Percentiles rank a stretch among this genome's conserved stretches.
Evolutionary conservation across 495 filamentous ascomycete species (phyloP).

Genomic region (Podospora anserina): DNA sequence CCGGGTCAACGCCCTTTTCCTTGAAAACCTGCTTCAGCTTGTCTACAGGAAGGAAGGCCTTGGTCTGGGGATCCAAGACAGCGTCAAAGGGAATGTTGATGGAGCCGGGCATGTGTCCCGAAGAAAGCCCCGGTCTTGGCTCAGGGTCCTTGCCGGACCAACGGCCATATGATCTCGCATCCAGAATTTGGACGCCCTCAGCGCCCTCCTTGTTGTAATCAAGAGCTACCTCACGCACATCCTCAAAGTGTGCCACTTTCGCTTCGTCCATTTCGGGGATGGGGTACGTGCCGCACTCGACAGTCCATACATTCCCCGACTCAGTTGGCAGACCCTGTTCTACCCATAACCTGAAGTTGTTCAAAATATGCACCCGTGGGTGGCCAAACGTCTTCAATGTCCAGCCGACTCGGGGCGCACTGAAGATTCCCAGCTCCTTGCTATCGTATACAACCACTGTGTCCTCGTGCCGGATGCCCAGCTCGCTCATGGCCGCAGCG

Average conservation of each 20-base stretch:
- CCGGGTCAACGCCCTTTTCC: slow-evolving; percentile 69
- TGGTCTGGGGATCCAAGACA: slow-evolving; percentile 76
- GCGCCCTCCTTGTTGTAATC: slow-evolving; percentile 74
- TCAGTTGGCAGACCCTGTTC: slow-evolving; percentile 77
- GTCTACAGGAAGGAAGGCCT: slow-evolving; percentile 68
- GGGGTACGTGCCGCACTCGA: slow-evolving; percentile 55
- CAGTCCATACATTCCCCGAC: slow-evolving; percentile 64
- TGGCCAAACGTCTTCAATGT: slow-evolving; percentile 89
- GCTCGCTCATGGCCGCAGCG: slow-evolving; percentile 77
- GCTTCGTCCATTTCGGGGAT: slow-evolving; percentile 50
- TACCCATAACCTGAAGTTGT: slow-evolving; percentile 91
- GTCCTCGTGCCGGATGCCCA: slow-evolving; percentile 84
- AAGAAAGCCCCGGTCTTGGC: slow-evolving; percentile 79
- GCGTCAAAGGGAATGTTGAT: slow-evolving; percentile 78
- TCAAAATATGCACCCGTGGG: slow-evolving; percentile 80
- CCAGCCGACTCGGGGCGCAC: slow-evolving; percentile 89
- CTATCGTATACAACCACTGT: slow-evolving; percentile 91
- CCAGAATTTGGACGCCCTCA: slow-evolving; percentile 80
- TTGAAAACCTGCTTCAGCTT: slow-evolving; percentile 75
- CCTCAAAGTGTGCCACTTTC: slow-evolving; percentile 62
- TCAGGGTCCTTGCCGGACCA: slow-evolving; percentile 84
- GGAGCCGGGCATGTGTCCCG: slow-evolving; percentile 87
- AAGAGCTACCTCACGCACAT: slow-evolving; percentile 71
- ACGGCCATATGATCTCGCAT: slow-evolving; percentile 76
- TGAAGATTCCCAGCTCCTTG: slow-evolving; percentile 85